A percentile compares a stretch with the other conserved stretches of the same genome.
Conservation (phyloP, 108 stramenopile genomes). For the Cyclotella baltica region DNA sequence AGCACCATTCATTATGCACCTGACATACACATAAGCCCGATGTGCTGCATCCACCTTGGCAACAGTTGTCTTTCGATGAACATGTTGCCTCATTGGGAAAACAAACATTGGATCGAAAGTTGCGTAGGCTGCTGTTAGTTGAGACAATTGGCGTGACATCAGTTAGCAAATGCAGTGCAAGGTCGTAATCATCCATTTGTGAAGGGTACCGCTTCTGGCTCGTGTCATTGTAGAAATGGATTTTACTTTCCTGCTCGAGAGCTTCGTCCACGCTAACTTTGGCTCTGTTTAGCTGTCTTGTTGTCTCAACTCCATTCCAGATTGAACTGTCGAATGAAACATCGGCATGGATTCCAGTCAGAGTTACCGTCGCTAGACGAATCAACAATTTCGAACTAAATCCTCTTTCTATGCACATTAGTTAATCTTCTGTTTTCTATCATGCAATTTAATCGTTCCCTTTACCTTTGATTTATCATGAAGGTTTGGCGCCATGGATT, state of each 20-base stretch:
- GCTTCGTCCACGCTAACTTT: neutral
- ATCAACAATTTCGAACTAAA: no score
- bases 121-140: neutral
- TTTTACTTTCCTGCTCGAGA: neutral
- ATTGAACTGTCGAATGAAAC: neutral
- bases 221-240: neutral
- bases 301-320: neutral
- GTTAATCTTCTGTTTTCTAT: no score
- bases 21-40: conserved; percentile 2
- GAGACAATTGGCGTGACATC: neutral
- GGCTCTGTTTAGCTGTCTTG: no score
- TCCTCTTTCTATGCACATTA: no score
- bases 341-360: neutral
- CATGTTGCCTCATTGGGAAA: neutral
- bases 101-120: neutral
- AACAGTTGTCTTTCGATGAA: neutral
- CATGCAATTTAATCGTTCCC: no score
- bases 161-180: neutral
- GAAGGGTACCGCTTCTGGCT: neutral
- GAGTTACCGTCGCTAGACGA: no score
- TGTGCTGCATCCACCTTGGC: conserved; percentile 13
- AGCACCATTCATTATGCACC: neutral
- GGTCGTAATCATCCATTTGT: conserved; percentile 10
- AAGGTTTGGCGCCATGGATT: no score
- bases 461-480: no score